Evolutionary conservation across 2,329 filamentous ascomycete genomes (phyloP).

Genomic region (Penicillium capsulatum): DNA sequence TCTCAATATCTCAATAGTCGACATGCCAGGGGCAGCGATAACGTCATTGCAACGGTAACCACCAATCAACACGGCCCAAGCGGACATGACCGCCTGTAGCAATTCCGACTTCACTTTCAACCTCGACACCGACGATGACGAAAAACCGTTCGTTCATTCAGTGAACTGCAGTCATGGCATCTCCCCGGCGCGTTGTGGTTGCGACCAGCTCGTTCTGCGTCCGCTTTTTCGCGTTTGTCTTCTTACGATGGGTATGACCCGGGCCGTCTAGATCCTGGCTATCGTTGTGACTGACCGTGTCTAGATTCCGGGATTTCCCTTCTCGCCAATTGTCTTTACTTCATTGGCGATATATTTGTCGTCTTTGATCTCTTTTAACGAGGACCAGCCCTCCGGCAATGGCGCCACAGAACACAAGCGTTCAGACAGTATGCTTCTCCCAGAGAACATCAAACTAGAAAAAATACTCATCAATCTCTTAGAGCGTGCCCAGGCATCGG

Average conservation of each 20-base stretch:
- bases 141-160: too few species aligned
- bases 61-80: constrained; percentile 10
- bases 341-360: neutral
- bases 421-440: too few species aligned
- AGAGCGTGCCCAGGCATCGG: constrained; percentile 6
- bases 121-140: too few species aligned
- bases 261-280: constrained; percentile 32
- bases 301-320: too few species aligned
- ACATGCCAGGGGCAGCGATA: too few species aligned
- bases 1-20: too few species aligned
- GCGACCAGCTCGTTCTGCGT: constrained; percentile 37
- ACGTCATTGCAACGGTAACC: constrained; percentile 12
- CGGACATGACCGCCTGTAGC: constrained; percentile 7
- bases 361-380: neutral
- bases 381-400: too few species aligned
- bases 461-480: neutral
- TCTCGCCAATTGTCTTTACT: neutral
- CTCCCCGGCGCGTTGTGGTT: constrained; percentile 29
- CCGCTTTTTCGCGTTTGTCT: constrained; percentile 37
- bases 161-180: constrained; percentile 27
- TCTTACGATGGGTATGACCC: constrained; percentile 45
- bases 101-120: too few species aligned
- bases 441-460: neutral
- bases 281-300: constrained; percentile 10
- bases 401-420: too few species aligned